Evolutionary conservation across 345 rosid species (phyloP).

Genomic region (Eucalyptus cloeziana): DNA sequence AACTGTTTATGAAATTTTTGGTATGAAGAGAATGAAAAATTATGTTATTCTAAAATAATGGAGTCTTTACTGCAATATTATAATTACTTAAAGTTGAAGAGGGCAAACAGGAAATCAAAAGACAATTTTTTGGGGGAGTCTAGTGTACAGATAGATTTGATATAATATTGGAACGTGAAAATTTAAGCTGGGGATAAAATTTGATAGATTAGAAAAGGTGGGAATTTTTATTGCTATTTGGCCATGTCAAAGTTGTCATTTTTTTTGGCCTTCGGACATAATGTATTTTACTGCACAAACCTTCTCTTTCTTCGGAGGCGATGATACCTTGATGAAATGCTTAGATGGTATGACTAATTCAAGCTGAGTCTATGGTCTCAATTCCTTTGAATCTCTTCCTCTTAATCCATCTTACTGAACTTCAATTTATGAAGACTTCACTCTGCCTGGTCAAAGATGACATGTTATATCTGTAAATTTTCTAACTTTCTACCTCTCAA

Average conservation of each 20-base stretch:
- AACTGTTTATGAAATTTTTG: background rate
- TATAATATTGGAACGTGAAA: background rate
- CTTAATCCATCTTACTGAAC: background rate
- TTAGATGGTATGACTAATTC: background rate
- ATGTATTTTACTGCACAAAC: background rate
- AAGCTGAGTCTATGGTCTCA: background rate
- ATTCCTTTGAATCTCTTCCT: background rate
- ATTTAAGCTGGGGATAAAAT: background rate
- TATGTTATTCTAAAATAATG: background rate
- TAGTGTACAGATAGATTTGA: background rate
- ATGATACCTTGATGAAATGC: background rate
- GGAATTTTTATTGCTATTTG: background rate
- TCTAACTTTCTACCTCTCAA: background rate
- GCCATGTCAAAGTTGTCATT: background rate
- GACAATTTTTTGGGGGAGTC: background rate
- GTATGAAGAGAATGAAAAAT: background rate
- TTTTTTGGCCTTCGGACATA: background rate
- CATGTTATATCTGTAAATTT: background rate
- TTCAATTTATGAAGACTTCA: background rate
- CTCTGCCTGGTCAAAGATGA: background rate
- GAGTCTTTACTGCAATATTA: background rate
- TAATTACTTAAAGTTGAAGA: background rate
- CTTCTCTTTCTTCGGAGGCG: background rate
- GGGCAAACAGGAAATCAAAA: background rate
- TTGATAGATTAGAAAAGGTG: background rate